These are phyloP conservation scores for Globisporangium spiculum DNA, from an alignment of 352 stramenopile genomes.

Conservation along the genomic window DNA sequence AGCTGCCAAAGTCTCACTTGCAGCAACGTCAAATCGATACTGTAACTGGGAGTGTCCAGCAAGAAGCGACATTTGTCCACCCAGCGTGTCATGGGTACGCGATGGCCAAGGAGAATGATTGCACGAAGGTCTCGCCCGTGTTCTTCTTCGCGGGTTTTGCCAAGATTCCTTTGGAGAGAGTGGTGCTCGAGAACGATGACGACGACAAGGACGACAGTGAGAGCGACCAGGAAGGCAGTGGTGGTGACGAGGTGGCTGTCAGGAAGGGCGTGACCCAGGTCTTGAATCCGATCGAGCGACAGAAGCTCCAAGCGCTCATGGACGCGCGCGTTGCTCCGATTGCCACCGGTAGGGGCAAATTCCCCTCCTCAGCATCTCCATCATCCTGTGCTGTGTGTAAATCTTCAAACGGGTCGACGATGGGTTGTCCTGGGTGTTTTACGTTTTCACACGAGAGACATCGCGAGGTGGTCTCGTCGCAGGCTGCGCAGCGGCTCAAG, in stretches of 20 bases:
- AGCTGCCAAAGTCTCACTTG: slow-evolving; percentile 21
- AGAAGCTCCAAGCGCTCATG: slow-evolving; percentile 34
- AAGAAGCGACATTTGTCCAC: slow-evolving; percentile 37
- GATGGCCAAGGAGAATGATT: slow-evolving; percentile 43
- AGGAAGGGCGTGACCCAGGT: slow-evolving; percentile 16
- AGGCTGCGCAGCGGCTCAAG: slow-evolving; percentile 43
- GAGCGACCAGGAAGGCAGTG: slow-evolving; percentile 22
- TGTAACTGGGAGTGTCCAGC: neutral
- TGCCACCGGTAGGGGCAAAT: neutral
- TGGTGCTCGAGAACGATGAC: slow-evolving; percentile 42
- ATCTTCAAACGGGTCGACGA: slow-evolving; percentile 8
- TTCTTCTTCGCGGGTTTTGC: slow-evolving; percentile 61
- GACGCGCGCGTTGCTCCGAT: slow-evolving; percentile 22
- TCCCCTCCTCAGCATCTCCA: neutral
- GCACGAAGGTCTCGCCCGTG: slow-evolving; percentile 47
- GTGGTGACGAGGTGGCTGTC: neutral
- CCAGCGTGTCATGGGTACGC: slow-evolving; percentile 56
- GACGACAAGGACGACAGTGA: slow-evolving; percentile 20
- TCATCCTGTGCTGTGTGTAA: slow-evolving; percentile 38
- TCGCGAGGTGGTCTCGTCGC: slow-evolving; percentile 26
- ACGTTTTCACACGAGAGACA: slow-evolving; percentile 43
- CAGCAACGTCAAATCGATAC: neutral
- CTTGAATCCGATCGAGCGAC: slow-evolving; percentile 24
- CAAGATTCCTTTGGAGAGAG: slow-evolving; percentile 56
- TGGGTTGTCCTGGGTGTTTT: slow-evolving; percentile 71